Evolutionary conservation across 2,329 filamentous ascomycete genomes (phyloP).

Genomic region (Pseudomassariella vexata): DNA sequence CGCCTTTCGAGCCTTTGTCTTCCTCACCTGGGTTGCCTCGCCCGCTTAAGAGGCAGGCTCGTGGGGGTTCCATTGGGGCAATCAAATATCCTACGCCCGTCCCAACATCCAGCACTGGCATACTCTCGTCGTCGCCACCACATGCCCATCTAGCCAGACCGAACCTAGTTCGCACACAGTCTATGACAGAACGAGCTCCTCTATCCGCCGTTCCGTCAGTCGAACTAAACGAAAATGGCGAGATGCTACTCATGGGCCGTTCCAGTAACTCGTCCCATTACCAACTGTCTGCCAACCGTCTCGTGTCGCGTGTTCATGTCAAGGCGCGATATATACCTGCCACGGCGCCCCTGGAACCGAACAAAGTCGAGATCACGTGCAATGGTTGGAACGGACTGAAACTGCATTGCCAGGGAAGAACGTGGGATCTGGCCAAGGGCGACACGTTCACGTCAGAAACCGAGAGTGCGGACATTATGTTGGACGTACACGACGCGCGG

Average conservation of each 20-base stretch:
- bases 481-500: constrained; percentile 89
- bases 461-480: constrained; percentile 82
- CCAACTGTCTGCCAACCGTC: constrained; percentile 84
- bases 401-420: constrained; percentile 82
- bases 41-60: constrained; percentile 61
- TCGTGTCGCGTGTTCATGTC: constrained; percentile 91
- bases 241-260: constrained; percentile 79
- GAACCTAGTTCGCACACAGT: constrained; percentile 53
- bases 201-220: constrained; percentile 79
- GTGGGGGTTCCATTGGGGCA: constrained; percentile 26
- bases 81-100: constrained; percentile 86
- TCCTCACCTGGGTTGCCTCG: constrained; percentile 69
- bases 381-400: constrained; percentile 94
- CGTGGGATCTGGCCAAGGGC: constrained; percentile 80
- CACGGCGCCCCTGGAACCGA: constrained; percentile 59
- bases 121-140: constrained; percentile 81
- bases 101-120: constrained; percentile 88
- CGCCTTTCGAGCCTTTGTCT: constrained; percentile 74
- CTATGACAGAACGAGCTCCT: constrained; percentile 73
- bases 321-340: constrained; percentile 77
- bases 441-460: constrained; percentile 89
- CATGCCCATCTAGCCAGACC: constrained; percentile 40
- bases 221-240: constrained; percentile 74
- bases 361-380: constrained; percentile 83
- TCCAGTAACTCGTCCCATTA: constrained; percentile 95